phyloP scores from a whole-genome alignment of 1,139 yeast species.

The Debaryomycetaceae sp. region DNA sequence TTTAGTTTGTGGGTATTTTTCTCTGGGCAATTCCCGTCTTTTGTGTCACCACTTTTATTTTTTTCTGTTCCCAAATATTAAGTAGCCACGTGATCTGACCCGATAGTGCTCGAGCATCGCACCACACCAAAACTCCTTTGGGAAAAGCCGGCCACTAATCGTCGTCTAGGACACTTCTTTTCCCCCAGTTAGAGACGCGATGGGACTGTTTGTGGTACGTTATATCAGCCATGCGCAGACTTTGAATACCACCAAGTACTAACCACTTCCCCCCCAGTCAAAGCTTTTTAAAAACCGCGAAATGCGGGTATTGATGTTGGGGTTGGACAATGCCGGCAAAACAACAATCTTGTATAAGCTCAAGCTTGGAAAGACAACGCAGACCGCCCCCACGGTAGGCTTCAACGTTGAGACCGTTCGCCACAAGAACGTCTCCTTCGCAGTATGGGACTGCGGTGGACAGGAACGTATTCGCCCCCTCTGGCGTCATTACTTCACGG shows the following conservation, averaged over 20 bases:
- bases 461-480: constrained; percentile 83
- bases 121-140: no score
- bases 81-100: no score
- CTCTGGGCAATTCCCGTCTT: no score
- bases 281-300: constrained; percentile 33
- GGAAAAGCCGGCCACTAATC: no score
- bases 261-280: constrained; percentile 11
- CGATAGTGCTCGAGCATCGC: no score
- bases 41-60: no score
- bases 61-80: no score
- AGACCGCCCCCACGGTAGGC: constrained; percentile 90
- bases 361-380: constrained; percentile 63
- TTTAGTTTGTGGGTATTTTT: no score
- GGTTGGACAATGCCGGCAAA: constrained; percentile 87
- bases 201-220: constrained; percentile 4
- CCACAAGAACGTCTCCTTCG: constrained; percentile 78
- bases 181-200: not conserved
- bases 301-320: constrained; percentile 76
- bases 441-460: constrained; percentile 98
- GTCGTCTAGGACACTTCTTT: no score
- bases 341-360: constrained; percentile 69
- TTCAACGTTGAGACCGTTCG: constrained; percentile 90
- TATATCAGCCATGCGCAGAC: not conserved
- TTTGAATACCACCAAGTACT: not conserved
- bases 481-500: constrained; percentile 93